Conservation (phyloP, 1,139 yeast species). For the Blastobotrys proliferans region DNA sequence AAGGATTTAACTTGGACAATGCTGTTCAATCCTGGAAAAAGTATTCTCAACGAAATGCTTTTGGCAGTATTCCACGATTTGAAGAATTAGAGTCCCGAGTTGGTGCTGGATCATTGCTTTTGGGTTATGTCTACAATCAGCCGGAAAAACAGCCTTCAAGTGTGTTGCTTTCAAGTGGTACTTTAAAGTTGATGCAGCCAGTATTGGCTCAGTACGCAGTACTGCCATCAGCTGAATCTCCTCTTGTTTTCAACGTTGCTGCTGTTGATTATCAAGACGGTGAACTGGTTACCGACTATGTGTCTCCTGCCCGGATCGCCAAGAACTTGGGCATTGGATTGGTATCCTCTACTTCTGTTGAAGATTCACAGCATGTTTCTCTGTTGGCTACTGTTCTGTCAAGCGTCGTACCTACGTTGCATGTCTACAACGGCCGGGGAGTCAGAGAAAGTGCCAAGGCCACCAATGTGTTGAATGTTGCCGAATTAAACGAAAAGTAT, state of each 20-base stretch:
- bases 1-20: conserved; percentile 56
- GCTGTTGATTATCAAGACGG: conserved; percentile 66
- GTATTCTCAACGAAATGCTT: conserved; percentile 47
- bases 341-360: conserved; percentile 54
- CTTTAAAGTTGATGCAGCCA: conserved; percentile 65
- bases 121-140: conserved; percentile 58
- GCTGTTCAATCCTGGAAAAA: conserved; percentile 56
- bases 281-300: conserved; percentile 61
- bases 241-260: conserved; percentile 65
- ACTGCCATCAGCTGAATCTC: conserved; percentile 28
- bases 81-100: conserved; percentile 68
- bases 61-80: conserved; percentile 54
- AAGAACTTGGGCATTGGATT: conserved; percentile 66
- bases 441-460: conserved; percentile 53
- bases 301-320: conserved; percentile 61
- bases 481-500: conserved; percentile 44
- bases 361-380: conserved; percentile 56
- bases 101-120: conserved; percentile 77
- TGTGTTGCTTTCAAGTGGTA: conserved; percentile 64
- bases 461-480: conserved; percentile 44
- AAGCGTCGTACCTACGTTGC: conserved; percentile 56
- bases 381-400: conserved; percentile 65
- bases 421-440: conserved; percentile 75
- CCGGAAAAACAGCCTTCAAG: conserved; percentile 27
- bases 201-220: conserved; percentile 41